Conservation (phyloP, 345 rosid species). For the Populus euphratica region DNA sequence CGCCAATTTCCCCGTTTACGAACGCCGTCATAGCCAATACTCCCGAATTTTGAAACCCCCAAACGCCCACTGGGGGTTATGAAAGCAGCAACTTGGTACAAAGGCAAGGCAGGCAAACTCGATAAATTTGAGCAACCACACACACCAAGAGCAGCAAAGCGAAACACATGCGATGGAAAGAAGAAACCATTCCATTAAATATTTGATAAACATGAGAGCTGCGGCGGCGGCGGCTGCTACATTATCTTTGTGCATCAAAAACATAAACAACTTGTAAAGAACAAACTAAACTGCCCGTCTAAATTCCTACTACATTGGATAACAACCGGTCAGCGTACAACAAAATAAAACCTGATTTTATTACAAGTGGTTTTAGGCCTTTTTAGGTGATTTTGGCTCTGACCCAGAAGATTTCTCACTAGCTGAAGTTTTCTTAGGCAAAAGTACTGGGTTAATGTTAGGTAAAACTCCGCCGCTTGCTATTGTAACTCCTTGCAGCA, state of each 20-base stretch:
- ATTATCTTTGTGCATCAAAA: not conserved
- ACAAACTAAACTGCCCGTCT: not conserved
- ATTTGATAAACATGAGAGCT: not conserved
- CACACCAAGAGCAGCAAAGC: no score
- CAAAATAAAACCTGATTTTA: not conserved
- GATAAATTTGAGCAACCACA: no score
- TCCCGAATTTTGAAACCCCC: no score
- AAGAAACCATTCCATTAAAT: not conserved
- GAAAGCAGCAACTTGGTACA: no score
- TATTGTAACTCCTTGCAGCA: conserved; percentile 23
- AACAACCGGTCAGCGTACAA: not conserved
- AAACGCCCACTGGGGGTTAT: no score
- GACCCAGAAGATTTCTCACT: conserved; percentile 7
- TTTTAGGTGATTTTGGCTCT: conserved; percentile 6
- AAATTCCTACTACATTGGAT: not conserved
- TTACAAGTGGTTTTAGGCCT: not conserved
- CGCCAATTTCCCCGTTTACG: no score
- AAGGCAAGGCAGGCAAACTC: no score
- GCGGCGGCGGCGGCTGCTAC: not conserved
- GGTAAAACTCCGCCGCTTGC: conserved; percentile 22
- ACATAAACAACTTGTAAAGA: not conserved
- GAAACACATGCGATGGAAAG: not conserved
- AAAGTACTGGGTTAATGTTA: conserved; percentile 19
- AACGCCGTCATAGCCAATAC: no score
- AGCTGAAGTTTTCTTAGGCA: conserved; percentile 16